Conservation (phyloP, 2,329 filamentous ascomycete species). For the Trichophyton simii region DNA sequence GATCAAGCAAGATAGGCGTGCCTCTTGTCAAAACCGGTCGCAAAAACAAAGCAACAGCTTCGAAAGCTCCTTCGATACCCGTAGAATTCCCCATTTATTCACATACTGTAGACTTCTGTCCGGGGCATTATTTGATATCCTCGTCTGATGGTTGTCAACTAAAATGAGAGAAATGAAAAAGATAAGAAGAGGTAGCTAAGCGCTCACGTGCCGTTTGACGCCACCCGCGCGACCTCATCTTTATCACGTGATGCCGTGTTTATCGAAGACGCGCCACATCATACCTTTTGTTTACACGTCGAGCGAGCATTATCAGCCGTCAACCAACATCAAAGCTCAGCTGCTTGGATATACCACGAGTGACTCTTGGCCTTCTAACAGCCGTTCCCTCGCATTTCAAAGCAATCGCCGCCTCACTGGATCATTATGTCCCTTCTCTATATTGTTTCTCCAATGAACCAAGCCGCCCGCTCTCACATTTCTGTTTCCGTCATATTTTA, state of each 20-base stretch:
- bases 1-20: conserved; percentile 19
- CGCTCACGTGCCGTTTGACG: neutral
- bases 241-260: neutral
- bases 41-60: conserved; percentile 25
- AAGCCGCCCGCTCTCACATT: neutral
- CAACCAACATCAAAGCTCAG: neutral
- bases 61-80: conserved; percentile 22
- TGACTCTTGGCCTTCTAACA: neutral
- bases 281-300: neutral
- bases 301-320: neutral
- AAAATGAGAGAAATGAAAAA: neutral
- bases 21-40: conserved; percentile 31
- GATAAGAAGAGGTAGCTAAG: neutral
- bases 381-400: neutral
- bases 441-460: conserved; percentile 9
- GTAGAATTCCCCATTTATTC: conserved; percentile 20
- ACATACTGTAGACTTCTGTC: neutral
- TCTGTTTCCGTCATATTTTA: neutral
- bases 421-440: neutral
- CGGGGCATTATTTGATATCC: neutral
- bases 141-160: neutral
- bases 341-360: neutral
- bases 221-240: neutral
- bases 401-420: neutral
- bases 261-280: neutral